Conservation (phyloP, 169 alveolate species). For the Plasmodium gonderi region DNA sequence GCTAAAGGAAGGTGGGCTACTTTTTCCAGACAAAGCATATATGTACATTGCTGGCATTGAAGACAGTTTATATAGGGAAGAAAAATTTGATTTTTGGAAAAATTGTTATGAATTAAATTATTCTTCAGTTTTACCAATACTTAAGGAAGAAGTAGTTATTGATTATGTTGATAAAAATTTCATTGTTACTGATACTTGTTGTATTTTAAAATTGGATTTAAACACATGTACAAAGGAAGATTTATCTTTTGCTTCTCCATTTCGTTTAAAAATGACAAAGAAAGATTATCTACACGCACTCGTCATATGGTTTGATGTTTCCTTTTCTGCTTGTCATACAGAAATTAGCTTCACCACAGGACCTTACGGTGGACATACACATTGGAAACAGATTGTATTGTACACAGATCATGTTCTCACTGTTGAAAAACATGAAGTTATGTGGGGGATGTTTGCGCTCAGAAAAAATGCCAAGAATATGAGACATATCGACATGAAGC, state of each 20-base stretch:
- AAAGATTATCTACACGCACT: conserved; percentile 92
- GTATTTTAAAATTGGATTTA: conserved; percentile 92
- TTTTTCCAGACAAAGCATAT: conserved; percentile 97
- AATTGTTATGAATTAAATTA: conserved; percentile 96
- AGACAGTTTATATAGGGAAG: conserved; percentile 95
- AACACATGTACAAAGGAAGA: conserved; percentile 92
- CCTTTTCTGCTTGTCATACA: conserved; percentile 90
- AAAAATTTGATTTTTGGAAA: conserved; percentile 96
- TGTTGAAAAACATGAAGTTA: conserved; percentile 73
- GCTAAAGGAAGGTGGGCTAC: conserved; percentile 94
- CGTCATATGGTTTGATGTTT: conserved; percentile 95
- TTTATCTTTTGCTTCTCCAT: conserved; percentile 92
- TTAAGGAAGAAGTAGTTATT: conserved; percentile 96
- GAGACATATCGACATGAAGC: conserved; percentile 91
- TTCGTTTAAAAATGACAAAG: conserved; percentile 80
- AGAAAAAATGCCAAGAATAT: conserved; percentile 87
- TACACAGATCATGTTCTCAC: conserved; percentile 87
- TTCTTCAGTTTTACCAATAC: conserved; percentile 90
- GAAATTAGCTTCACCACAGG: conserved; percentile 91
- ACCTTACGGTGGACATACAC: conserved; percentile 89
- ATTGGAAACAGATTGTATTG: conserved; percentile 95
- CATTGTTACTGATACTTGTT: conserved; percentile 88
- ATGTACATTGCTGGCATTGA: conserved; percentile 97
- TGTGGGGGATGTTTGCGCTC: conserved; percentile 89
- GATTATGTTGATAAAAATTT: conserved; percentile 92